phyloP scores from a whole-genome alignment of 345 rosid genomes.

The Hibiscus trionum region DNA sequence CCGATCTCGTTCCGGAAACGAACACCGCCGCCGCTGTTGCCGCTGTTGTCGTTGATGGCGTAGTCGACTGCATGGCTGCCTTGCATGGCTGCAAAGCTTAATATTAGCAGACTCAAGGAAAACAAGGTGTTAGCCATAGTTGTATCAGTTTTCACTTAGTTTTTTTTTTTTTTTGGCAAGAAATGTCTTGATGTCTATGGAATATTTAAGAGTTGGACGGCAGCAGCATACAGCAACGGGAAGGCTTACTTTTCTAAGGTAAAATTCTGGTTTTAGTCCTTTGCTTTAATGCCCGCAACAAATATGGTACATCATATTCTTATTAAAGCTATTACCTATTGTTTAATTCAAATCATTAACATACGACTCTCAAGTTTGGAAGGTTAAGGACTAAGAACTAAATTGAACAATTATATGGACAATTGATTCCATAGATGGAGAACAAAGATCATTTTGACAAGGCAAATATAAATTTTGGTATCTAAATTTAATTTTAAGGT shows the following conservation, averaged over 20 bases:
- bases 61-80: constrained; percentile 31
- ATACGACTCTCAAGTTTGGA: too few relatives aligned
- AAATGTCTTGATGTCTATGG: not conserved
- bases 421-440: too few relatives aligned
- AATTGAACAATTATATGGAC: too few relatives aligned
- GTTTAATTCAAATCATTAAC: too few relatives aligned
- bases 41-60: constrained; percentile 27
- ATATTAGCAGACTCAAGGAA: constrained; percentile 19
- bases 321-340: too few relatives aligned
- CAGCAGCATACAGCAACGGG: not conserved
- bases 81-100: constrained; percentile 17
- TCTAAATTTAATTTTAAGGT: too few relatives aligned
- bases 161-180: not conserved
- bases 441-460: too few relatives aligned
- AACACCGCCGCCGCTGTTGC: constrained; percentile 20
- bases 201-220: not conserved
- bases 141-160: not conserved
- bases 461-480: too few relatives aligned
- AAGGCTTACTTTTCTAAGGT: not conserved
- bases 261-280: not conserved
- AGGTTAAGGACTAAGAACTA: too few relatives aligned
- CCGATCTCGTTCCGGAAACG: constrained; percentile 33
- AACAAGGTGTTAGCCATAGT: constrained; percentile 12
- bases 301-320: not conserved
- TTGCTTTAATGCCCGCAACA: not conserved